Evolutionary conservation across 2,329 filamentous ascomycete genomes (phyloP), one percentile per base, ranked within the genome.

Genomic region (Sarocladium oryzae): DNA sequence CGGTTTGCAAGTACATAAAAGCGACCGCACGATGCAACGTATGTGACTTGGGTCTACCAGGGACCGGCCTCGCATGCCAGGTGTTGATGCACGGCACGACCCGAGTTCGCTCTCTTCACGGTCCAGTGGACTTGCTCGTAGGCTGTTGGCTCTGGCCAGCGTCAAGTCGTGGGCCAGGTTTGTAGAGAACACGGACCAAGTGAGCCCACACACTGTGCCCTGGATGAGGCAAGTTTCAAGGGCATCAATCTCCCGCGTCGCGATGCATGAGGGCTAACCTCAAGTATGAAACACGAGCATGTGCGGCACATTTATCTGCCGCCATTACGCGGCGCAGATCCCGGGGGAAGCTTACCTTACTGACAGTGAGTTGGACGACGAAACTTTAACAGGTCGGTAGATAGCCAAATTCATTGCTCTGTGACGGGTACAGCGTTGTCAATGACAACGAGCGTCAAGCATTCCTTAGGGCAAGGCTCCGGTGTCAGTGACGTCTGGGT

Each of bases 201-300:
- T 20, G 16, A 11, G 16, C 26, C 4, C 21, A 43, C 9, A 26
- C n/a, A 16, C 28, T 26, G 43, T 48, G 9, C 40, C n/a, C 43
- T 48, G 16, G 43, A 13, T 48, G 43, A n/a, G 43, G 43, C 43
- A 32, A 48, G 43, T 48, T 48, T 48, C 43, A 48, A 48, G 43
- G 26, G 26, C 43, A 5, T 24, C 26, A 48, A 48, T 48, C 43
- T 48, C 43, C 43, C 43, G 43, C 28, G 20, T n/a, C 26, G 13
- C 43, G 5, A 48, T 33, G 43, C 43, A 18, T 48, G 26, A 48
- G 4, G 26, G 15, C 8, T 20, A 26, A 16, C 26, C 26, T 10
- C 10, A 21, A 20, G 43, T 16, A 23, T 48, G 43, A 48, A 48
- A 48, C 43, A 26, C 8, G 16, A 8, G 26, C 7, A 20, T 15